phyloP scores from a whole-genome alignment of 2,329 filamentous ascomycete genomes.

The Aspergillus fijiensis region DNA sequence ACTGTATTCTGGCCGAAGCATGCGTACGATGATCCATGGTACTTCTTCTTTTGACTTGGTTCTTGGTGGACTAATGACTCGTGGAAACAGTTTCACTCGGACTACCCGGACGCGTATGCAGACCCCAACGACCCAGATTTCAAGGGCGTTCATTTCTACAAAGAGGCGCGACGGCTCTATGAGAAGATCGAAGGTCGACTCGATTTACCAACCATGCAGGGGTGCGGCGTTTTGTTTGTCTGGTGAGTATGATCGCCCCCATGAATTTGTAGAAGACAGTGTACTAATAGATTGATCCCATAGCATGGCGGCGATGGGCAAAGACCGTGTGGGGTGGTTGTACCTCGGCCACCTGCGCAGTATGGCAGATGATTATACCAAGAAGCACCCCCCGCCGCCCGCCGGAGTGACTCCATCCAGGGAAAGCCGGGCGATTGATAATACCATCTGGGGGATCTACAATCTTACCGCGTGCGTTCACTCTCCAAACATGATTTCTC shows the following conservation, averaged over 20 bases:
- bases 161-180: not conserved
- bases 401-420: not conserved
- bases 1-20: slow-evolving; percentile 29
- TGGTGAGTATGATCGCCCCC: not conserved
- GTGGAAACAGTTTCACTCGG: not conserved
- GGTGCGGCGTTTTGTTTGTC: not conserved
- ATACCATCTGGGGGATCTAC: too few species aligned
- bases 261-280: too few species aligned
- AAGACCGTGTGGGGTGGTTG: slow-evolving; percentile 23
- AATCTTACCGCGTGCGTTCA: too few species aligned
- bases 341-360: slow-evolving; percentile 32
- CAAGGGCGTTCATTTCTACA: not conserved
- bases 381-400: too few species aligned
- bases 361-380: too few species aligned
- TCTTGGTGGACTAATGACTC: not conserved
- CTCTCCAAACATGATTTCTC: too few species aligned
- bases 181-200: not conserved
- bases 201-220: slow-evolving; percentile 1
- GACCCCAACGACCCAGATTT: not conserved
- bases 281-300: too few species aligned
- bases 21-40: slow-evolving; percentile 13
- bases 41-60: not conserved
- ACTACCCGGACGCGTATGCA: not conserved
- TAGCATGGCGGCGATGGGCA: slow-evolving; percentile 20
- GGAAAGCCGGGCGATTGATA: not conserved